A percentile compares a stretch with the other conserved stretches of the same genome.
Evolutionary conservation across 2,329 filamentous ascomycete species (phyloP).

Genomic region (Aspergillus pseudotamarii): DNA sequence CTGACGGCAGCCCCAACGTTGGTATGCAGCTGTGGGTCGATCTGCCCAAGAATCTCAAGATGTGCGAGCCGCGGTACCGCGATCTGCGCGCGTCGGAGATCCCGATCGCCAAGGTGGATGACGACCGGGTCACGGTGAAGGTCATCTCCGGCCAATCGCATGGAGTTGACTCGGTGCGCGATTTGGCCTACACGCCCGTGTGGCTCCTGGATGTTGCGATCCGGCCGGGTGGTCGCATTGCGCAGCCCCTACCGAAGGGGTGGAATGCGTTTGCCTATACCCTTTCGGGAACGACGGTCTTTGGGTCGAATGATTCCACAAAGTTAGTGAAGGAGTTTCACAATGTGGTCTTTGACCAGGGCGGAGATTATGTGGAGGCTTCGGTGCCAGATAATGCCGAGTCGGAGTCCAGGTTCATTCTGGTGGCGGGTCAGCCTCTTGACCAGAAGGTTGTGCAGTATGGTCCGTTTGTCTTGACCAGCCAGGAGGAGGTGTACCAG

Average conservation of each 20-base stretch:
- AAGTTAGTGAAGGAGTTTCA: slow-evolving; percentile 63
- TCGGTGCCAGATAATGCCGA: slow-evolving; percentile 68
- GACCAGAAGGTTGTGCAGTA: slow-evolving; percentile 83
- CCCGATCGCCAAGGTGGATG: slow-evolving; percentile 70
- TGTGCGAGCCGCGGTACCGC: slow-evolving; percentile 88
- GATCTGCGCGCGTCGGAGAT: slow-evolving; percentile 81
- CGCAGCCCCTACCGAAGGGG: slow-evolving; percentile 72
- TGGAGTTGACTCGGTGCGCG: slow-evolving; percentile 82
- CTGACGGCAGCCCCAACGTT: slow-evolving; percentile 75
- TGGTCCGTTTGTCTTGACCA: slow-evolving; percentile 79
- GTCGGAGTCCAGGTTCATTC: slow-evolving; percentile 56
- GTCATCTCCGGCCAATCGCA: slow-evolving; percentile 86
- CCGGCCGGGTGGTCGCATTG: slow-evolving; percentile 74
- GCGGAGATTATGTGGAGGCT: slow-evolving; percentile 74
- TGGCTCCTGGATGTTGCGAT: slow-evolving; percentile 88
- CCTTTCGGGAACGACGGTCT: slow-evolving; percentile 69
- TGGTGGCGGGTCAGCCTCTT: slow-evolving; percentile 77
- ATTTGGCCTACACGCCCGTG: slow-evolving; percentile 95
- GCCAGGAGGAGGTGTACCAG: slow-evolving; percentile 72
- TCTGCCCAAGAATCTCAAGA: slow-evolving; percentile 77
- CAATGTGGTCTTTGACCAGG: slow-evolving; percentile 83
- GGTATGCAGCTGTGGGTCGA: slow-evolving; percentile 97
- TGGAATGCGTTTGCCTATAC: slow-evolving; percentile 94
- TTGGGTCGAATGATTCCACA: slow-evolving; percentile 55
- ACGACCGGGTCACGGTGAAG: slow-evolving; percentile 76